Evolutionary conservation across 352 stramenopile species (phyloP).

Genomic region (Nannochloropsis limnetica): DNA sequence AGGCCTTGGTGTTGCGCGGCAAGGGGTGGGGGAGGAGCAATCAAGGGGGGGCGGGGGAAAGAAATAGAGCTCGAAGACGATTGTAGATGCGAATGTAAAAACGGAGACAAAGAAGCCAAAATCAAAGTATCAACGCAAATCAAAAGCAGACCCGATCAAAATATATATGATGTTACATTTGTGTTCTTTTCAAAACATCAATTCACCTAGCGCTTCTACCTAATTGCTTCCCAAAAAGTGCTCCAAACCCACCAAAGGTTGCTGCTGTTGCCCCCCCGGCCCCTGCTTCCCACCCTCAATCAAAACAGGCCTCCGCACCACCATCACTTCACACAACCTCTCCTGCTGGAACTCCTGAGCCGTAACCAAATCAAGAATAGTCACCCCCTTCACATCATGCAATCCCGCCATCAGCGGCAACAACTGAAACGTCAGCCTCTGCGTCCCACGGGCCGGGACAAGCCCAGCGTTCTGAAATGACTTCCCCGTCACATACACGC

Average conservation of each 20-base stretch:
- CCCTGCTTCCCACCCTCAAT: neutral
- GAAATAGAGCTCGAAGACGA: too few species aligned
- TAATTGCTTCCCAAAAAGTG: neutral
- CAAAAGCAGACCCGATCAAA: too few species aligned
- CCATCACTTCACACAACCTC: neutral
- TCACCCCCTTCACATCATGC: slow-evolving; percentile 27
- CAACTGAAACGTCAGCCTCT: neutral
- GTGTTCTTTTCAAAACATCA: too few species aligned
- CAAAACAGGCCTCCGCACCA: neutral
- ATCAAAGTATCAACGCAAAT: too few species aligned
- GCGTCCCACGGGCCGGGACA: slow-evolving; percentile 7
- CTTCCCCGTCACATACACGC: slow-evolving; percentile 15
- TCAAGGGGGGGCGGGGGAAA: too few species aligned
- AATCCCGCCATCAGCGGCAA: slow-evolving; percentile 29
- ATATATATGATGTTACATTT: neutral
- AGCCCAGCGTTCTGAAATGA: slow-evolving; percentile 15
- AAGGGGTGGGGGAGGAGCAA: too few species aligned
- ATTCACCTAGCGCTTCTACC: too few species aligned
- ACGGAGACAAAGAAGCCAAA: too few species aligned
- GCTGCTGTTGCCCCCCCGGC: neutral
- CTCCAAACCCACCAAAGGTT: neutral
- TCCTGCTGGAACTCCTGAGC: slow-evolving; percentile 20
- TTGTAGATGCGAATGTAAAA: too few species aligned
- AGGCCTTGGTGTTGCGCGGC: too few species aligned
- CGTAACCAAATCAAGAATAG: neutral